Evolutionary conservation across 768 basidiomycete species (phyloP), one percentile per base, ranked within the genome.

Genomic region (Serendipita sp.): DNA sequence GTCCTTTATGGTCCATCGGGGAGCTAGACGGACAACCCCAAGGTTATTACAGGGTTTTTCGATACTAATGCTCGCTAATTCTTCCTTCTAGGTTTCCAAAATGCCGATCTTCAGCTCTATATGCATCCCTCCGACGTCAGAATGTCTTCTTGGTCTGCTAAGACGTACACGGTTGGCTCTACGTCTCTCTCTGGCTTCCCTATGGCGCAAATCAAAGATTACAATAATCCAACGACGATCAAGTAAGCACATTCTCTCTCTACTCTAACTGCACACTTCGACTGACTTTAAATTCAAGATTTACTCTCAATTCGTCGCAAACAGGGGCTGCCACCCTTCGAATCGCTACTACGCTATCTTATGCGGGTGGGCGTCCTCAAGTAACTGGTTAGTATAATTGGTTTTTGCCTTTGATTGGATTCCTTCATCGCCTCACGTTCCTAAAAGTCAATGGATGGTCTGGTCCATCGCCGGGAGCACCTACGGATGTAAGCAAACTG

Each of bases 291-390:
- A 13, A 38, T 38, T 38, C 34, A 38, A 71, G 67, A 62, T 77
- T 74, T 75, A 74, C 72, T 4, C 73, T 75, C 9, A 70, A 74
- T 3, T 75, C 77, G 1, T 74, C 75, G 16, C 76, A 78, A 64
- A 77, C 74, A 24, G 78, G 79, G 41, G 77, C 76, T 13, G 72
- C 77, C 14, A 80, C 77, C 3, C 67, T 79, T 30, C 72, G 75
- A 3, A 79, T 79, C 61, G 73, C 75, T 30, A 79, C 77, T 3
- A 78, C 77, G 5, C 71, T 72, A 42, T 73, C 78, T 5, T 80
- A 78, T 64, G 77, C 76, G 11, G 78, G 78, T 24, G 78, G 77
- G 2, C 71, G 79, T 14, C 79, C 79, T 3, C 72, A 73, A 62
- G 72, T 79, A 45, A 74, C 69, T 9, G 45, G 45, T 48, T 28